Evolutionary conservation across 1,284 basidiomycete genomes (phyloP), one percentile per base, ranked within the genome.

Genomic region (Tylopilus orsonianus): DNA sequence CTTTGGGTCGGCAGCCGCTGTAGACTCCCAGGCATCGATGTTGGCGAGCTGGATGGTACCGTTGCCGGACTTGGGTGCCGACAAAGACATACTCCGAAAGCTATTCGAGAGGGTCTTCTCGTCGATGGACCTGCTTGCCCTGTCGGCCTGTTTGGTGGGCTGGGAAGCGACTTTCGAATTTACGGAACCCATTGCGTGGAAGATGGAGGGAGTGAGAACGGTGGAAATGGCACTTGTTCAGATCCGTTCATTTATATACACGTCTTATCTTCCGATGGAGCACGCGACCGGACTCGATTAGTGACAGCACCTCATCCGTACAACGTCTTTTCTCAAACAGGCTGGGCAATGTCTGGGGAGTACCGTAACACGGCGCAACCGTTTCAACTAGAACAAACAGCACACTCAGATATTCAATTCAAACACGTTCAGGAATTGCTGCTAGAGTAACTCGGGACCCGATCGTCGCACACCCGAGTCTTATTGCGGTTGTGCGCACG

Each of bases 21-120:
- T 68, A 0, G 71, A 65, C 68, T 90, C 86, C 90, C 89, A 92
- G 18, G 74, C 66, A 10, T 75, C 69, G 38, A 92, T 60, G 54
- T 79, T 81, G 47, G 72, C 68, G 18, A 79, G 59, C 34, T 82
- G 75, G 46, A 92, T 69, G 24, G 83, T 71, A 27, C 88, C 86
- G 56, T 81, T 74, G 35, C 67, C 49, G n/a, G 79, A 80, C 56
- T 41, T 62, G 23, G 65, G 68, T 30, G 32, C 42, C 10, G 61
- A 44, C 27, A 35, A 23, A 29, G 41, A n/a, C 16, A 26, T n/a
- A 16, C 14, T 10, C 41, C 46, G 38, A 18, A 36, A 8, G 9
- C 22, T 49, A 23, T 26, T 40, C 35, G 27, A 7, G 16, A 12
- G 12, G 4, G 32, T 20, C 50, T 66, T 69, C 57, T 66, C 64